phyloP scores from a whole-genome alignment of 2,329 filamentous ascomycete species.

The Cytospora leucostoma region DNA sequence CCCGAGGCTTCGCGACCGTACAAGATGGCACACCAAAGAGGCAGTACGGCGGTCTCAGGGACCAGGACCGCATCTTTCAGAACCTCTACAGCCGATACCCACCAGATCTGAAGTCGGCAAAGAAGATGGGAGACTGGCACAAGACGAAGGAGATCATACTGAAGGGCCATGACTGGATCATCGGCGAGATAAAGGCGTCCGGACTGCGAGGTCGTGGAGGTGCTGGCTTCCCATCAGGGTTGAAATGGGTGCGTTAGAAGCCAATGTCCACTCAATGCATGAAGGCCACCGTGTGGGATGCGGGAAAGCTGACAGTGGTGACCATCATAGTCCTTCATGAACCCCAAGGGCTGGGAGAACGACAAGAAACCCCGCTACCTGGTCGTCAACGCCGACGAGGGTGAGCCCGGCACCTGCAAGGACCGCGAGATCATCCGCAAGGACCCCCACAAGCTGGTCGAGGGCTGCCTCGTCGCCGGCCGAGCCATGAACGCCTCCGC shows the following conservation, averaged over 20 bases:
- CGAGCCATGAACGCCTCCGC: conserved; percentile 98
- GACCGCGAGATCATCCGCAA: conserved; percentile 99
- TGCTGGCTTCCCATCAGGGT: conserved; percentile 93
- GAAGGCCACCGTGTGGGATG: neutral
- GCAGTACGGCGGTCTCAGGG: conserved; percentile 82
- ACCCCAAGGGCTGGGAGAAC: conserved; percentile 99
- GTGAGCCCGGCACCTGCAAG: conserved; percentile 98
- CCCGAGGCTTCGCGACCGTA: conserved; percentile 78
- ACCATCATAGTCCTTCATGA: conserved; percentile 86
- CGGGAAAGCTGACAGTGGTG: conserved; percentile 30
- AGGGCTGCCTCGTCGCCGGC: conserved; percentile 93
- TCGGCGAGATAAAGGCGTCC: conserved; percentile 94
- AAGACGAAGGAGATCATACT: conserved; percentile 98
- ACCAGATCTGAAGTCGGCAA: conserved; percentile 86
- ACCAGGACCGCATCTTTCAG: conserved; percentile 98
- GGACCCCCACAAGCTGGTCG: conserved; percentile 97
- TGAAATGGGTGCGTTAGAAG: conserved; percentile 85
- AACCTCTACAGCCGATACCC: conserved; percentile 96
- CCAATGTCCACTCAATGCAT: too few relatives aligned
- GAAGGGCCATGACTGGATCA: conserved; percentile 99
- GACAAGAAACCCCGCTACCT: conserved; percentile 94
- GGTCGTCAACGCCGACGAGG: conserved; percentile 98
- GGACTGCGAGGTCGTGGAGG: conserved; percentile 94
- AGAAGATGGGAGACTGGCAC: conserved; percentile 99
- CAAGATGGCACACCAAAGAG: conserved; percentile 71